Evolutionary conservation across 2,329 filamentous ascomycete genomes (phyloP).

Genomic region (Fusarium phyllophilum): DNA sequence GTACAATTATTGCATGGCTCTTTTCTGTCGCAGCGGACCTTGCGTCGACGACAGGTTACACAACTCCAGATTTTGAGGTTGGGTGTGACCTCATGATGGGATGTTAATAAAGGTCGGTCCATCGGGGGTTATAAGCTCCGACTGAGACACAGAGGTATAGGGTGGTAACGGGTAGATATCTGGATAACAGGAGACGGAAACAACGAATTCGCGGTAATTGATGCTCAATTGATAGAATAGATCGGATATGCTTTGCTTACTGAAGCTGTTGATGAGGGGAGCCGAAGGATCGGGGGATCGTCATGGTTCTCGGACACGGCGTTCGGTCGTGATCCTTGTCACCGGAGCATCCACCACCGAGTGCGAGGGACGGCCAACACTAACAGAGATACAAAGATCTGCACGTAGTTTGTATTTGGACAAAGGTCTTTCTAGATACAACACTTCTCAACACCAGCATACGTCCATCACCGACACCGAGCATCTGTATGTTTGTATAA

Average conservation of each 20-base stretch:
- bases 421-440: not conserved
- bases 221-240: not conserved
- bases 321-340: slow-evolving; percentile 41
- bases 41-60: slow-evolving; percentile 46
- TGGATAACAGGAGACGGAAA: not conserved
- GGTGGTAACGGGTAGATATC: not conserved
- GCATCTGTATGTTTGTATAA: not conserved
- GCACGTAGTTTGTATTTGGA: rapidly evolving
- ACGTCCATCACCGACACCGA: slow-evolving; percentile 14
- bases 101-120: slow-evolving; percentile 20
- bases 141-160: not conserved
- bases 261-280: not conserved
- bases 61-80: slow-evolving; percentile 48
- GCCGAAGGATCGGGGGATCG: slow-evolving; percentile 25
- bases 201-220: not conserved
- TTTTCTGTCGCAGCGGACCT: slow-evolving; percentile 46
- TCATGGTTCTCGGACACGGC: slow-evolving; percentile 44
- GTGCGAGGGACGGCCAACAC: not conserved
- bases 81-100: slow-evolving; percentile 1
- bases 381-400: slow-evolving; percentile 14
- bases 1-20: slow-evolving; percentile 46
- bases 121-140: slow-evolving; percentile 34
- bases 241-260: not conserved
- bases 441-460: rapidly evolving
- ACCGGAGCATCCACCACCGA: slow-evolving; percentile 6